Evolutionary conservation across 345 rosid species (phyloP).

Genomic region (Isatis tinctoria): DNA sequence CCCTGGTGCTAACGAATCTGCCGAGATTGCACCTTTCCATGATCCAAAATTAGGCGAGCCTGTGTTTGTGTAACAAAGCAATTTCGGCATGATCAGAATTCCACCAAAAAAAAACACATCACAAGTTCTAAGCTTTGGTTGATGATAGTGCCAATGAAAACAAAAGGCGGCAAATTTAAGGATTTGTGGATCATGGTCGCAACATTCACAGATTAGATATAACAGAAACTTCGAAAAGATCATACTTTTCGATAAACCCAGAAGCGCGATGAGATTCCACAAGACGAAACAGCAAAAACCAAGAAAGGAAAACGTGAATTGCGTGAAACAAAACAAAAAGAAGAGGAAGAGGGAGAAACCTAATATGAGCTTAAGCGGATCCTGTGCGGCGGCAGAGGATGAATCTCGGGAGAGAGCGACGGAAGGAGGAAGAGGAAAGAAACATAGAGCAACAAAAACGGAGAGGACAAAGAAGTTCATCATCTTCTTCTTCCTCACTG

Average conservation of each 20-base stretch:
- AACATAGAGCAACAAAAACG: background rate
- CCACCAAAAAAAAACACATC: background rate
- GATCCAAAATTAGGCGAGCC: constrained; percentile 53
- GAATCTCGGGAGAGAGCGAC: constrained; percentile 12
- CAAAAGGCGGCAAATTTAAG: background rate
- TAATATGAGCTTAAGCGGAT: constrained; percentile 53
- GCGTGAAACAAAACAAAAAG: background rate
- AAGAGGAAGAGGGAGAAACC: constrained; percentile 34
- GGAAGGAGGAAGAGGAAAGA: constrained; percentile 5
- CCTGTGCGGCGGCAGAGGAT: constrained; percentile 20
- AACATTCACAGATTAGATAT: background rate
- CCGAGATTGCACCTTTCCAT: constrained; percentile 51
- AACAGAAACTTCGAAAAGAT: background rate
- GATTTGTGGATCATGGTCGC: background rate
- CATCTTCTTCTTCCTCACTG: constrained; percentile 10
- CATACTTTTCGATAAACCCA: background rate
- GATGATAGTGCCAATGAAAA: background rate
- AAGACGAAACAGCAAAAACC: background rate
- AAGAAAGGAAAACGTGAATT: background rate
- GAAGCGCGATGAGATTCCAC: background rate
- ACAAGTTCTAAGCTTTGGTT: background rate
- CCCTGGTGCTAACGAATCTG: constrained; percentile 53
- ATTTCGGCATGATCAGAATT: background rate
- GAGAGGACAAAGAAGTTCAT: constrained; percentile 16
- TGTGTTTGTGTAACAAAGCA: constrained; percentile 15